These are phyloP conservation scores for Dysphania ambrosioides DNA, from an alignment of 148 eudicot species.

Conservation along the genomic window DNA sequence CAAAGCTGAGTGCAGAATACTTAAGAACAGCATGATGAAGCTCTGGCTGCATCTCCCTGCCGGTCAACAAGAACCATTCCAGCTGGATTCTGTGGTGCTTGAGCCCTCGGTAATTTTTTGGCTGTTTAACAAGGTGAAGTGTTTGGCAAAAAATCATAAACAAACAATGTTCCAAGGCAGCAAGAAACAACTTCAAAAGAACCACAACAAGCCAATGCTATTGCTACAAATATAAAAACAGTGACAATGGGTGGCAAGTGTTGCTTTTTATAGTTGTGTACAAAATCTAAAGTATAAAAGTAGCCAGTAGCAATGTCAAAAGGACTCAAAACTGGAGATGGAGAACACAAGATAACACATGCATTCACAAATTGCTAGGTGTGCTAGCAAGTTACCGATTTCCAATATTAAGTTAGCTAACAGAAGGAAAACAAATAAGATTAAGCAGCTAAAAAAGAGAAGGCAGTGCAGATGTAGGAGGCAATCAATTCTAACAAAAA, in stretches of 20 bases:
- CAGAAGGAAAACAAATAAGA: background rate
- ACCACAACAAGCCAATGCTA: background rate
- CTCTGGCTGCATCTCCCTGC: conserved; percentile 63
- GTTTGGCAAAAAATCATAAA: conserved; percentile 6
- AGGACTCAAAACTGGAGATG: too few species aligned
- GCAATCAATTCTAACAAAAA: background rate
- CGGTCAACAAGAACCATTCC: conserved; percentile 93
- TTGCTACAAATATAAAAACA: background rate
- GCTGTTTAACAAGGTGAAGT: conserved; percentile 42
- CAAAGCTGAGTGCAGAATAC: conserved; percentile 6
- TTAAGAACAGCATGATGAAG: conserved; percentile 77
- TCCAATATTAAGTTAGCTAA: background rate
- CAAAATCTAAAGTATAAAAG: background rate
- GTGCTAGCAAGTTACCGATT: background rate
- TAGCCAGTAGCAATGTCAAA: background rate
- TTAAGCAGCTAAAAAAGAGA: background rate
- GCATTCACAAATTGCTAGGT: too few species aligned
- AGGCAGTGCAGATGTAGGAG: background rate
- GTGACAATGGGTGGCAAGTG: background rate
- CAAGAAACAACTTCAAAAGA: background rate
- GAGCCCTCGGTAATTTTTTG: conserved; percentile 80
- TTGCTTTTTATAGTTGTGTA: background rate
- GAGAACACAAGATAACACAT: too few species aligned
- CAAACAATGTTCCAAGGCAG: background rate
- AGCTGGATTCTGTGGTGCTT: conserved; percentile 78